Evolutionary conservation across 2,329 filamentous ascomycete genomes (phyloP).

Genomic region (Trichoderma hamatum): DNA sequence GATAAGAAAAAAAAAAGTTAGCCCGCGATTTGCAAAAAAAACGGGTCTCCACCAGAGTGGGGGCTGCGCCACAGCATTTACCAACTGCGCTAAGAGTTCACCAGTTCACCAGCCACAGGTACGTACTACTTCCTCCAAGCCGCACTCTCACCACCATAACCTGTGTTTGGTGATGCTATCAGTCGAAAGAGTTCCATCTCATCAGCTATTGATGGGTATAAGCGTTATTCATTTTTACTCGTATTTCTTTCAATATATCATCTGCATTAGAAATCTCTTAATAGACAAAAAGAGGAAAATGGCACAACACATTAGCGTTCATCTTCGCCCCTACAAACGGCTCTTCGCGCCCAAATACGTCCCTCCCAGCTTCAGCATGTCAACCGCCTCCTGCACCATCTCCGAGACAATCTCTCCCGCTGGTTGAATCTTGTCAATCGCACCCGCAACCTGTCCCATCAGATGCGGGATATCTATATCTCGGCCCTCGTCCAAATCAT

Average conservation of each 20-base stretch:
- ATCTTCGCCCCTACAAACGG: conserved; percentile 42
- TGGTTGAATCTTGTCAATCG: conserved; percentile 76
- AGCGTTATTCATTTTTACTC: too few species aligned
- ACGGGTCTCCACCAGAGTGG: conserved; percentile 14
- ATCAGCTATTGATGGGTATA: neutral
- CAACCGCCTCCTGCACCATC: conserved; percentile 79
- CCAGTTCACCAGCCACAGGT: conserved; percentile 24
- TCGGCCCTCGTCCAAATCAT: conserved; percentile 79
- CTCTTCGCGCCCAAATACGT: conserved; percentile 58
- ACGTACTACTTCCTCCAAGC: neutral
- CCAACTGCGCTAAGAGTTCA: conserved; percentile 17
- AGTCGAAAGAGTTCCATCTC: neutral
- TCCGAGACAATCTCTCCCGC: conserved; percentile 84
- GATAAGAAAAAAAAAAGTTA: conserved; percentile 33
- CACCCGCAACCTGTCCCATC: conserved; percentile 91
- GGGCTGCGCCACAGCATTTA: conserved; percentile 23
- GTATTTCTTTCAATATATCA: too few species aligned
- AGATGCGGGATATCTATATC: conserved; percentile 85
- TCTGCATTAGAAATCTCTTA: too few species aligned
- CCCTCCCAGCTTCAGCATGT: conserved; percentile 64
- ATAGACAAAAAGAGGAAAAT: neutral
- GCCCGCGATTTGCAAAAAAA: conserved; percentile 23
- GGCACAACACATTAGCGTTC: neutral
- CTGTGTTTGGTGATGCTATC: neutral
- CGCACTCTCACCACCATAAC: neutral